Conservation (phyloP, 495 filamentous ascomycete genomes). For the Aspergillus baeticus region DNA sequence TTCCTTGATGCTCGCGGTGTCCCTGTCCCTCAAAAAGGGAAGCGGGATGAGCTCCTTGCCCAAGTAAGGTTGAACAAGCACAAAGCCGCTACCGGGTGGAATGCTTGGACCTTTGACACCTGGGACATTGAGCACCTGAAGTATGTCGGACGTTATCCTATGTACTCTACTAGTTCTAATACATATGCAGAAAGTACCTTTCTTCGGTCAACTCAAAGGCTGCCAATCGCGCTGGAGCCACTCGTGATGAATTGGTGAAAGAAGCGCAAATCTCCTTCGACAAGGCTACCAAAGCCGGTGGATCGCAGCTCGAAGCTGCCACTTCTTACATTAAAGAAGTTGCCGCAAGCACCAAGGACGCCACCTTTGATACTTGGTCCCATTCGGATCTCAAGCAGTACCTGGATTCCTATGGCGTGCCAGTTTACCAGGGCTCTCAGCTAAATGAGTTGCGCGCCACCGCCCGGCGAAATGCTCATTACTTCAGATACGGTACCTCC, state of each 20-base stretch:
- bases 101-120: slow-evolving; percentile 82
- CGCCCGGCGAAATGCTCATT: slow-evolving; percentile 69
- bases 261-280: slow-evolving; percentile 70
- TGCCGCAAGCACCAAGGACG: slow-evolving; percentile 67
- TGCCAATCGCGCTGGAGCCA: slow-evolving; percentile 60
- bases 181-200: slow-evolving; percentile 59
- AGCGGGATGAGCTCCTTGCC: slow-evolving; percentile 77
- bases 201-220: slow-evolving; percentile 66
- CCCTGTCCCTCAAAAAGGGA: slow-evolving; percentile 73
- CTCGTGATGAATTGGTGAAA: slow-evolving; percentile 69
- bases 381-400: slow-evolving; percentile 78
- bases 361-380: slow-evolving; percentile 78
- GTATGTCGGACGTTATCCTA: slow-evolving; percentile 33
- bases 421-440: slow-evolving; percentile 67
- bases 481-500: slow-evolving; percentile 75
- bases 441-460: slow-evolving; percentile 63
- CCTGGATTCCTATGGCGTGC: slow-evolving; percentile 77
- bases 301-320: slow-evolving; percentile 66
- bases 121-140: slow-evolving; percentile 75
- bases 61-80: slow-evolving; percentile 70
- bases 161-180: slow-evolving; percentile 20
- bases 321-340: slow-evolving; percentile 70
- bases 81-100: slow-evolving; percentile 69
- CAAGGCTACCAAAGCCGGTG: slow-evolving; percentile 68
- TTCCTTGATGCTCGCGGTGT: slow-evolving; percentile 54